phyloP scores from a whole-genome alignment of 2,329 filamentous ascomycete genomes.

The Colletotrichum spaethianum region DNA sequence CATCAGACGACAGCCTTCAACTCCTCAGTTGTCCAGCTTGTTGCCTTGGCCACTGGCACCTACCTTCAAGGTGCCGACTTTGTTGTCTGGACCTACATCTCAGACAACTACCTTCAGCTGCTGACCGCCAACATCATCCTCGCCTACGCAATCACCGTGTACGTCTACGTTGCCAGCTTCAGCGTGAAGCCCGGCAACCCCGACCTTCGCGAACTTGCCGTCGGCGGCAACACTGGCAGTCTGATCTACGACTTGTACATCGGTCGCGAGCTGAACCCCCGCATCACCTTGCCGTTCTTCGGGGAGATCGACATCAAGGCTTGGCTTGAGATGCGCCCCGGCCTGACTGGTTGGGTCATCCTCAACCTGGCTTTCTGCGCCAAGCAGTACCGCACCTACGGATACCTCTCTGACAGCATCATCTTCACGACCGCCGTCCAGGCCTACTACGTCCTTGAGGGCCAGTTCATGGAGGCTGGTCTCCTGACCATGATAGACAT shows the following conservation, averaged over 20 bases:
- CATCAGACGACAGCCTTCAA: background rate
- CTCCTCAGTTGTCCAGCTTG: constrained; percentile 32
- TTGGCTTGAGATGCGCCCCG: constrained; percentile 79
- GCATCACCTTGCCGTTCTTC: constrained; percentile 73
- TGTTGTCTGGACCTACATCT: constrained; percentile 79
- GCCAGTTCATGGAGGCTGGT: constrained; percentile 78
- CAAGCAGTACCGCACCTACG: constrained; percentile 79
- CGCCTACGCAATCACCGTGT: constrained; percentile 70
- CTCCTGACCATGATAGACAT: constrained; percentile 83
- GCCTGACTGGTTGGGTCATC: constrained; percentile 79
- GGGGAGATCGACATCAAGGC: constrained; percentile 80
- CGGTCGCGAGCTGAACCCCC: constrained; percentile 81
- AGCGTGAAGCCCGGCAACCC: constrained; percentile 73
- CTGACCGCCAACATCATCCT: constrained; percentile 77
- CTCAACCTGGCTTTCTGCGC: constrained; percentile 78
- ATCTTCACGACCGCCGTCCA: constrained; percentile 75
- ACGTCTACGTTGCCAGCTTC: constrained; percentile 77
- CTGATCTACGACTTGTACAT: constrained; percentile 84
- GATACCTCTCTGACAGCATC: constrained; percentile 78
- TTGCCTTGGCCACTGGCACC: constrained; percentile 66
- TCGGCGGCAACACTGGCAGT: constrained; percentile 77
- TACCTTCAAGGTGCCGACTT: constrained; percentile 76
- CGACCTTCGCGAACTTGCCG: constrained; percentile 74
- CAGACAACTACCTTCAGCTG: constrained; percentile 78
- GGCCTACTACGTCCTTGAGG: constrained; percentile 77